Evolutionary conservation across 2,329 filamentous ascomycete genomes (phyloP).

Genomic region (Cytospora schulzeri): DNA sequence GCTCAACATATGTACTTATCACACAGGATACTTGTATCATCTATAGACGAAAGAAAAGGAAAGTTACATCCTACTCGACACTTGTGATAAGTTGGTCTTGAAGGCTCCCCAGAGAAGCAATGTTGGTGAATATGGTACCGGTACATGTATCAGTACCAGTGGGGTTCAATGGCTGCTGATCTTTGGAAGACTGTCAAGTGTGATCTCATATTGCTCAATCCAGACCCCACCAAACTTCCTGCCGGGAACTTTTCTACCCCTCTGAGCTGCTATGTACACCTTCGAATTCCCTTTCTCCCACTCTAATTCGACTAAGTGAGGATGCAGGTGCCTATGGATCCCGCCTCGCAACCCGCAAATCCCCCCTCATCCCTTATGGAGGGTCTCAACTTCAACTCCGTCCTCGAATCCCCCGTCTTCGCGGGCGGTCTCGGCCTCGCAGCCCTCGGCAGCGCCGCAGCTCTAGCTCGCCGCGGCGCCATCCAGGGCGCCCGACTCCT

Average conservation of each 20-base stretch:
- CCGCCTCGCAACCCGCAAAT: slow-evolving; percentile 20
- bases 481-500: slow-evolving; percentile 73
- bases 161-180: not conserved
- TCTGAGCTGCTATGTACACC: not conserved
- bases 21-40: not conserved
- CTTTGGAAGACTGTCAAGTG: not conserved
- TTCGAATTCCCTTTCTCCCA: slow-evolving; percentile 5
- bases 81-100: not conserved
- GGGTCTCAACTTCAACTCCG: slow-evolving; percentile 54
- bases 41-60: not conserved
- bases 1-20: not conserved
- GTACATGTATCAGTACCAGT: not conserved
- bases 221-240: slow-evolving; percentile 24
- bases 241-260: slow-evolving; percentile 9
- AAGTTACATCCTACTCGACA: not conserved
- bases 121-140: no score
- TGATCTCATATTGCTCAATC: slow-evolving; percentile 11
- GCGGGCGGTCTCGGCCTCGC: slow-evolving; percentile 86
- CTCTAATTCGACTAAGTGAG: slow-evolving; percentile 4
- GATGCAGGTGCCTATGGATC: slow-evolving; percentile 30
- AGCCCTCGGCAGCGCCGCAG: slow-evolving; percentile 78
- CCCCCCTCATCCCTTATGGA: slow-evolving; percentile 29
- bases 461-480: slow-evolving; percentile 77
- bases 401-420: slow-evolving; percentile 66
- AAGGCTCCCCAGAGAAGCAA: not conserved